Evolutionary conservation across 345 rosid species (phyloP), one percentile per base, ranked within the genome.

Genomic region (Lepidium africanum): DNA sequence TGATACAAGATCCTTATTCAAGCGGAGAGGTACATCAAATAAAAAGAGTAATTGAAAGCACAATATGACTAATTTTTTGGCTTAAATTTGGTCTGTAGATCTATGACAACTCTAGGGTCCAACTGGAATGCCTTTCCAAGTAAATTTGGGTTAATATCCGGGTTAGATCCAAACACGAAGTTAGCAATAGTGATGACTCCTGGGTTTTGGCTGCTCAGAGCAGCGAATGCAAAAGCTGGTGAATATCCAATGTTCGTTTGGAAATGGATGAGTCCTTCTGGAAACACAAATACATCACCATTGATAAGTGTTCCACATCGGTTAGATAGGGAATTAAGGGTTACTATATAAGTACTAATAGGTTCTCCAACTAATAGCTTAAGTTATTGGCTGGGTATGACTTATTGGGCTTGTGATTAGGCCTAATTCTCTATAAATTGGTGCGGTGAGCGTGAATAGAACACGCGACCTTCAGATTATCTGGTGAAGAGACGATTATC

Each of bases 191-290:
- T 13, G 33, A 32, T 33, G 5, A 9, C 48, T 41, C 71, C 71
- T 0, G 62, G 71, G 52, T 66, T 66, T 54, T 66, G 62, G 42
- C 71, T 66, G 14, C 48, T 66, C 10, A 66, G 1, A 30, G 42
- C 35, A 53, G 62, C 33, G 32, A 66, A 42, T 19, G 71, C 70
- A 45, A 61, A 10, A 14, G 69, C 69, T 2, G 65, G 51, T 2
- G 38, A 2, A 2, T 7, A 0, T 14, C 71, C 71, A 0, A 43
- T 13, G 9, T 66, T 67, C 0, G 7, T n/a, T 10, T 55, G 71
- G 54, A 55, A 67, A 55, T 67, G 71, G 13, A 67, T 23, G 2
- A 67, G 71, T 43, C 71, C 71, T 5, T 67, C 15, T 43, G 71
- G 71, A 21, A 67, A 67, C 55, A 67, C 63, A 67, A 67, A 19